phyloP scores from a whole-genome alignment of 306 rosid genomes.

The Clitoria ternatea region DNA sequence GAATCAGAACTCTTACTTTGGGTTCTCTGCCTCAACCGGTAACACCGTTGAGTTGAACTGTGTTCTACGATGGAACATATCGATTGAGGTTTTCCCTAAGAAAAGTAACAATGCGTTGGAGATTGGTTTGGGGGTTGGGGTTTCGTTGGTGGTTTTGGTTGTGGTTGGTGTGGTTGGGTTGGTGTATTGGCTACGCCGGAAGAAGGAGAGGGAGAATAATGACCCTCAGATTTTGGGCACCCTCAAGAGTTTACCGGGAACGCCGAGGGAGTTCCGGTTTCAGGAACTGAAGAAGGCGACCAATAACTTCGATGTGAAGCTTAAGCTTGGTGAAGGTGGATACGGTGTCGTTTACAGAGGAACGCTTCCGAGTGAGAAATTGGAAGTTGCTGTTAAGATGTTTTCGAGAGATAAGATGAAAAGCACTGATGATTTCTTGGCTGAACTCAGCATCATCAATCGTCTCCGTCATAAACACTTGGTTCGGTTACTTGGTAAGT shows the following conservation, averaged over 20 bases:
- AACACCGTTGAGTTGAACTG: conserved; percentile 44
- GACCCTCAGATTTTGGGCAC: conserved; percentile 57
- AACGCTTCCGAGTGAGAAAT: conserved; percentile 31
- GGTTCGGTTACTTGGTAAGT: conserved; percentile 52
- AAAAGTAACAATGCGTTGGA: background rate
- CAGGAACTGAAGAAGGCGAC: conserved; percentile 72
- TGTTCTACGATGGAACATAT: conserved; percentile 59
- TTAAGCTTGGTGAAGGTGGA: conserved; percentile 68
- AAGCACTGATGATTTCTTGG: conserved; percentile 65
- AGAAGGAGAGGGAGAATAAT: conserved; percentile 19
- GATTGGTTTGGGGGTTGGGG: conserved; percentile 51
- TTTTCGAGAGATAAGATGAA: conserved; percentile 62
- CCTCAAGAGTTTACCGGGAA: conserved; percentile 64
- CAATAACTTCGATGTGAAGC: conserved; percentile 49
- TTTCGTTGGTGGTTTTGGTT: conserved; percentile 18
- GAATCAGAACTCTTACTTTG: conserved; percentile 43
- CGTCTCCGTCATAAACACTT: conserved; percentile 82
- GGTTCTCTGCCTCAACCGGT: conserved; percentile 76
- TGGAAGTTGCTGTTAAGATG: conserved; percentile 68
- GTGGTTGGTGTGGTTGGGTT: conserved; percentile 15
- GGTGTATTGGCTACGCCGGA: conserved; percentile 15
- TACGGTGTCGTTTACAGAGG: conserved; percentile 69
- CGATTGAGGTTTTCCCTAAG: conserved; percentile 38
- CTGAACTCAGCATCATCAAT: conserved; percentile 73
- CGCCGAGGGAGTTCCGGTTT: conserved; percentile 55